These are phyloP conservation scores for Barbarea vulgaris DNA, from an alignment of 345 rosid genomes.

Conservation along the genomic window DNA sequence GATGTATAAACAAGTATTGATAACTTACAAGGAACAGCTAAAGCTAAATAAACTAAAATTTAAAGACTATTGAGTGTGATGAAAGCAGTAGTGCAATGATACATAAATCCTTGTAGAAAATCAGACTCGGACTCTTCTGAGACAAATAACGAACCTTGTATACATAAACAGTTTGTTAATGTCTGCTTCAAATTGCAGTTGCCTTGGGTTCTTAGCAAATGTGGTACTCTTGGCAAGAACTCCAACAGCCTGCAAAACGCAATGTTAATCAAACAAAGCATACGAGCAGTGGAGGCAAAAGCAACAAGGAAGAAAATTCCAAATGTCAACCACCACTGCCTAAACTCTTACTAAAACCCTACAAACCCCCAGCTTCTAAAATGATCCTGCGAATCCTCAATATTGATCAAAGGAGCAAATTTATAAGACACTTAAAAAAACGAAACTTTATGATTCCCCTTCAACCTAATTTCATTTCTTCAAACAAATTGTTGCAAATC, in stretches of 20 bases:
- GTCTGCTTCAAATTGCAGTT: slow-evolving; percentile 83
- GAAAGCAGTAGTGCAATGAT: not conserved
- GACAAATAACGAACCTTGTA: slow-evolving; percentile 60
- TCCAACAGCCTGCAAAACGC: slow-evolving; percentile 61
- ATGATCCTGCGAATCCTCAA: not conserved
- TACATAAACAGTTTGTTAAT: slow-evolving; percentile 76
- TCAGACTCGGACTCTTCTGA: not conserved
- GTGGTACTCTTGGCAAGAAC: slow-evolving; percentile 68
- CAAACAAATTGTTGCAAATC: not conserved
- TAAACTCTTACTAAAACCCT: slow-evolving; percentile 20
- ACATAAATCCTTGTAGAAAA: not conserved
- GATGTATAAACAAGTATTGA: not conserved
- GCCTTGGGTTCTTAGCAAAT: slow-evolving; percentile 77
- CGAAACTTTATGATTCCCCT: not conserved
- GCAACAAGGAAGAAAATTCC: not conserved
- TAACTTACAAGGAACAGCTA: not conserved
- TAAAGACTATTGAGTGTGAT: not conserved
- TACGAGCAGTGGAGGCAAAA: not conserved
- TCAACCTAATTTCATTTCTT: slow-evolving; percentile 10
- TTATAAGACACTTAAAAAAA: not conserved
- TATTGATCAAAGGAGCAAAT: slow-evolving; percentile 3
- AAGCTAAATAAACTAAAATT: not conserved
- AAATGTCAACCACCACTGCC: slow-evolving; percentile 11
- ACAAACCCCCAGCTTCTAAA: not conserved
- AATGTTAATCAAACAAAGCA: slow-evolving; percentile 35